Base-by-base conservation (phyloP, 2,329 filamentous ascomycete species). In the Chalaropsis thielavioides region DNA sequence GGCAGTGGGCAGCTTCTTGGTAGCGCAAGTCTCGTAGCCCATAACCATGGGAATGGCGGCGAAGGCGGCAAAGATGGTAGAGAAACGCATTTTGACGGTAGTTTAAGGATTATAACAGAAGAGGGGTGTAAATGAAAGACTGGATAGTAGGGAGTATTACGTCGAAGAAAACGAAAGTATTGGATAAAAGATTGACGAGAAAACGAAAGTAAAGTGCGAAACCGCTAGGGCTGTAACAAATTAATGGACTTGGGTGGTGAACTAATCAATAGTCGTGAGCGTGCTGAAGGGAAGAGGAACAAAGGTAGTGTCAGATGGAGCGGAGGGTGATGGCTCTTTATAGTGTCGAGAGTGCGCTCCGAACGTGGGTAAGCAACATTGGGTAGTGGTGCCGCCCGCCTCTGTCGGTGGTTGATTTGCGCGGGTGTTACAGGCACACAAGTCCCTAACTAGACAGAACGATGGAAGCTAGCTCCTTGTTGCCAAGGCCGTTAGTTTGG, bases 11-110 rank as follows among this genome's bases (percentile, higher is more conserved):
- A 64, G 5, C 1, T 2, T n/a, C 38, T 35, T 27, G 27, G 71
- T 71, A 69, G 67, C 69, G 49, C 62, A 64, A 41, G 6, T 22
- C 4, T 35, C 22, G 41, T n/a, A n/a, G 13, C 22, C 62, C 51
- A 64, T 44, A 19, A 27, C 62, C 15, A 35, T 59, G 17, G 62
- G 62, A 2, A 64, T 51, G 46, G 46, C 46, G 24, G 46, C 46
- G 24, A 51, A 24, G 31, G 61, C 44, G 43, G 41, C 49, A 38
- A 64, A 43, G 35, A 64, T 24, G 38, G 51, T 59, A 44, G 46
- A 58, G 62, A 64, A 64, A 19, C 41, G 51, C 49, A 64, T 64
- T 19, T 58, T 58, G 49, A n/a, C 24, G 40, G 1, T 31, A 15
- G 38, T 58, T 58, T n/a, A n/a, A 8, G 19, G 24, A 31, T 43